Evolutionary conservation across 2,329 filamentous ascomycete genomes (phyloP).

Genomic region (Aspergillus niger): DNA sequence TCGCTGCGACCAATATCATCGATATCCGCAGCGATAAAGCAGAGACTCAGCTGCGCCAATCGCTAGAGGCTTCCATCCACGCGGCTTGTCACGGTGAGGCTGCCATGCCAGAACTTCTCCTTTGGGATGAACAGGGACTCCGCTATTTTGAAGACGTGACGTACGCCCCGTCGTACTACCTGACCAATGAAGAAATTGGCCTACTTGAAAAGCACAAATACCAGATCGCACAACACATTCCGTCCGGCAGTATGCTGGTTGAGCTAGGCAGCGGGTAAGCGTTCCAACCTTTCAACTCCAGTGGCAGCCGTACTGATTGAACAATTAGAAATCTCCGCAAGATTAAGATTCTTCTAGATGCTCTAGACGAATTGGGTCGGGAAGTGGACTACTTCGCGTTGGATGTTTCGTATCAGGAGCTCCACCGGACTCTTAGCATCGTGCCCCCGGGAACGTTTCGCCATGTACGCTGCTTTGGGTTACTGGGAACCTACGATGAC

Average conservation of each 20-base stretch:
- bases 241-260: conserved; percentile 10
- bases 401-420: conserved; percentile 73
- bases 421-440: conserved; percentile 68
- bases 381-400: conserved; percentile 81
- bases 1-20: conserved; percentile 8
- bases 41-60: conserved; percentile 8
- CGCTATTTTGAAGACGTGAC: conserved; percentile 32
- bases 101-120: conserved; percentile 27
- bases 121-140: conserved; percentile 30
- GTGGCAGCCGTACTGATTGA: conserved; percentile 48
- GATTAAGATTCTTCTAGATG: conserved; percentile 75
- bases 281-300: too few species aligned
- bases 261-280: conserved; percentile 20
- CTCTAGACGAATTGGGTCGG: conserved; percentile 72
- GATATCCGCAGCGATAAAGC: conserved; percentile 14
- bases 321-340: conserved; percentile 64
- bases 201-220: conserved; percentile 8
- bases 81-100: conserved; percentile 9
- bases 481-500: conserved; percentile 85
- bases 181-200: conserved; percentile 11
- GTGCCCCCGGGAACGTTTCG: conserved; percentile 63
- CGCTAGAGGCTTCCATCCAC: conserved; percentile 9
- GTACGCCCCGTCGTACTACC: conserved; percentile 16
- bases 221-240: conserved; percentile 10
- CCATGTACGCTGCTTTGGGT: conserved; percentile 73